Evolutionary conservation across 2,329 filamentous ascomycete genomes (phyloP).

Genomic region (Furcasterigmium sp.): DNA sequence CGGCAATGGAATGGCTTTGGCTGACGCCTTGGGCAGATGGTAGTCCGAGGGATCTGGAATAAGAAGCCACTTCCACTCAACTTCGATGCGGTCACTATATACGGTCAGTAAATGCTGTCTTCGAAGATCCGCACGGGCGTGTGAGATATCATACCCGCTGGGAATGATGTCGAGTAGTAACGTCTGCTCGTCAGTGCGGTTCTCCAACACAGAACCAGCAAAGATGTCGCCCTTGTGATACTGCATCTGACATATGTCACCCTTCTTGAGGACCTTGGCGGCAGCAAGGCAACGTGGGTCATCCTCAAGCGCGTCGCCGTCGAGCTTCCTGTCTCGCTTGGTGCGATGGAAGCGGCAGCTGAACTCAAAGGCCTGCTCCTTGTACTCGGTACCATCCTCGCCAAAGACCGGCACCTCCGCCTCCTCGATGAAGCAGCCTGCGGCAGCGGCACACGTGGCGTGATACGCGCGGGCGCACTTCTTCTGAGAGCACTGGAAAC

Average conservation of each 20-base stretch:
- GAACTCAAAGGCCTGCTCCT: slow-evolving; percentile 86
- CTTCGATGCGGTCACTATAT: slow-evolving; percentile 64
- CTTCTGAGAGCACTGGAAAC: slow-evolving; percentile 93
- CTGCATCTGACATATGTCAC: slow-evolving; percentile 84
- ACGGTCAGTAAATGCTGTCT: too few species aligned
- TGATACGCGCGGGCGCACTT: slow-evolving; percentile 94
- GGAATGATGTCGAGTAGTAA: slow-evolving; percentile 80
- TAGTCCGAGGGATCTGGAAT: slow-evolving; percentile 67
- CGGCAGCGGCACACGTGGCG: slow-evolving; percentile 86
- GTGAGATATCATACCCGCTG: slow-evolving; percentile 58
- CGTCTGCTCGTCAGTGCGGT: slow-evolving; percentile 67
- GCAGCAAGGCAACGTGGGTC: slow-evolving; percentile 64
- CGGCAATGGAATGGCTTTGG: slow-evolving; percentile 67
- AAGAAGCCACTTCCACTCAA: slow-evolving; percentile 80
- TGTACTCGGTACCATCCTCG: slow-evolving; percentile 88
- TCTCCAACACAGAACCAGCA: slow-evolving; percentile 83
- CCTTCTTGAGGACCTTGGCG: slow-evolving; percentile 61
- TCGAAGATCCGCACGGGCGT: not conserved
- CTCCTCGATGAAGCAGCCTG: slow-evolving; percentile 86
- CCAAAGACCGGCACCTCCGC: slow-evolving; percentile 81
- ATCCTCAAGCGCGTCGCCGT: slow-evolving; percentile 64
- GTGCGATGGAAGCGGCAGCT: slow-evolving; percentile 90
- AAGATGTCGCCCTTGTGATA: slow-evolving; percentile 82
- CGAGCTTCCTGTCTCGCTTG: slow-evolving; percentile 74
- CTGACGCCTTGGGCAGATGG: slow-evolving; percentile 67